These are phyloP conservation scores for Garcia nutans DNA, from an alignment of 345 rosid genomes.

Conservation along the genomic window DNA sequence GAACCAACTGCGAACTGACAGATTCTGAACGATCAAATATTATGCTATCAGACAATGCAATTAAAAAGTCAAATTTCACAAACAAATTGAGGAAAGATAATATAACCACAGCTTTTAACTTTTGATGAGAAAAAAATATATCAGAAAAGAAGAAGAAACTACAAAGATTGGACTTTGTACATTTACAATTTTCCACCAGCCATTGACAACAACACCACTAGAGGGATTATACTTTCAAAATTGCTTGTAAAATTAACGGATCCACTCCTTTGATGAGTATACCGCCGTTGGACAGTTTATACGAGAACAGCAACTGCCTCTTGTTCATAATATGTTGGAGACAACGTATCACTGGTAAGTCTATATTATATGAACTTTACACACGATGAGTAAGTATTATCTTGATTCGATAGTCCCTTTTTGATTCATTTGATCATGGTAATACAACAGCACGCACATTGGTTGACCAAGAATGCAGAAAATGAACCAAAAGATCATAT, in stretches of 20 bases:
- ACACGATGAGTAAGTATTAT: background rate
- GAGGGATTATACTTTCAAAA: constrained; percentile 7
- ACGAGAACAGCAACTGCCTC: background rate
- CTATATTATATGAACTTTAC: background rate
- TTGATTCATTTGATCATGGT: constrained; percentile 94
- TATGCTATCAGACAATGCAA: too few species aligned
- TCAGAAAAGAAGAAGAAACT: background rate
- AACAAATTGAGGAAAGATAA: too few species aligned
- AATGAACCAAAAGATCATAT: constrained; percentile 89
- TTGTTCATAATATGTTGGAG: background rate
- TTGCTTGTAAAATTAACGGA: background rate
- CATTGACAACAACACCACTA: background rate
- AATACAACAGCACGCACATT: constrained; percentile 86
- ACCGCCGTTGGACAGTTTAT: background rate
- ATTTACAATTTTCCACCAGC: background rate
- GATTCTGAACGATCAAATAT: too few species aligned
- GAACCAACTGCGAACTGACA: too few species aligned
- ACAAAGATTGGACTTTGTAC: background rate
- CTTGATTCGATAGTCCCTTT: constrained; percentile 35
- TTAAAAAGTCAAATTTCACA: too few species aligned
- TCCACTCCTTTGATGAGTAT: too few species aligned
- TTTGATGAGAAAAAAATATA: too few species aligned
- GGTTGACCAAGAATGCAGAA: constrained; percentile 99
- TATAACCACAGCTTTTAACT: too few species aligned
- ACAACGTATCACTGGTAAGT: background rate